These are phyloP conservation scores for Coemansia asiatica DNA, from an alignment of 192 early-diverging fungal species.

Conservation along the genomic window DNA sequence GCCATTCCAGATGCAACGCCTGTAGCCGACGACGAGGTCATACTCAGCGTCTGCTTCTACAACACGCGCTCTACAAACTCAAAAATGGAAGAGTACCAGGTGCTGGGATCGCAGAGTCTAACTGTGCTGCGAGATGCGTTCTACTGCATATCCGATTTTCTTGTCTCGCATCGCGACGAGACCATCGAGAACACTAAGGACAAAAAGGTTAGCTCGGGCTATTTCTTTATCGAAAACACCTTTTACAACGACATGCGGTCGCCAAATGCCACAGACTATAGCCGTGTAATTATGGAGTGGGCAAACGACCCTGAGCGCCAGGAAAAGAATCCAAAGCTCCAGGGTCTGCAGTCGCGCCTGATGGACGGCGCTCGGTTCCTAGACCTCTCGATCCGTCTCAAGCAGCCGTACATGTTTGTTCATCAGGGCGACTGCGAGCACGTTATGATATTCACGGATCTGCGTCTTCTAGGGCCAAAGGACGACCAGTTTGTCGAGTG, in stretches of 20 bases:
- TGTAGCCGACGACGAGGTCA: slow-evolving; percentile 55
- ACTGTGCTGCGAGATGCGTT: slow-evolving; percentile 69
- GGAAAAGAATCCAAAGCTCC: slow-evolving; percentile 51
- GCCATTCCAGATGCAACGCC: slow-evolving; percentile 24
- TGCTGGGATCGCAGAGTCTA: slow-evolving; percentile 70
- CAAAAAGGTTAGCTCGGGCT: slow-evolving; percentile 63
- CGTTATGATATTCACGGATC: slow-evolving; percentile 64
- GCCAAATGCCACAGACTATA: slow-evolving; percentile 64
- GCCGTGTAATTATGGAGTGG: slow-evolving; percentile 73
- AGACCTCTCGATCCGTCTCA: slow-evolving; percentile 64
- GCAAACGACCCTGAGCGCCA: slow-evolving; percentile 57
- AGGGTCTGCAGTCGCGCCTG: slow-evolving; percentile 49
- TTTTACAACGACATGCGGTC: slow-evolving; percentile 74
- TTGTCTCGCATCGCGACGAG: slow-evolving; percentile 49
- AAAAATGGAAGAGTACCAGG: slow-evolving; percentile 63
- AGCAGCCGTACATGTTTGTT: slow-evolving; percentile 68
- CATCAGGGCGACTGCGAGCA: slow-evolving; percentile 84
- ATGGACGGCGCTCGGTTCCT: slow-evolving; percentile 65
- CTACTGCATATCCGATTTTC: slow-evolving; percentile 68
- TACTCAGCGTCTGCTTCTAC: slow-evolving; percentile 67
- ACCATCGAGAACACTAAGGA: slow-evolving; percentile 51
- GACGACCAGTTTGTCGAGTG: slow-evolving; percentile 57
- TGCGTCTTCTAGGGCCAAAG: slow-evolving; percentile 54
- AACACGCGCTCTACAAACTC: slow-evolving; percentile 55
- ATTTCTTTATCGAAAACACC: slow-evolving; percentile 73